Evolutionary conservation across 1,284 basidiomycete genomes (phyloP), one percentile per base, ranked within the genome.

Genomic region (Pseudozyma sp.): DNA sequence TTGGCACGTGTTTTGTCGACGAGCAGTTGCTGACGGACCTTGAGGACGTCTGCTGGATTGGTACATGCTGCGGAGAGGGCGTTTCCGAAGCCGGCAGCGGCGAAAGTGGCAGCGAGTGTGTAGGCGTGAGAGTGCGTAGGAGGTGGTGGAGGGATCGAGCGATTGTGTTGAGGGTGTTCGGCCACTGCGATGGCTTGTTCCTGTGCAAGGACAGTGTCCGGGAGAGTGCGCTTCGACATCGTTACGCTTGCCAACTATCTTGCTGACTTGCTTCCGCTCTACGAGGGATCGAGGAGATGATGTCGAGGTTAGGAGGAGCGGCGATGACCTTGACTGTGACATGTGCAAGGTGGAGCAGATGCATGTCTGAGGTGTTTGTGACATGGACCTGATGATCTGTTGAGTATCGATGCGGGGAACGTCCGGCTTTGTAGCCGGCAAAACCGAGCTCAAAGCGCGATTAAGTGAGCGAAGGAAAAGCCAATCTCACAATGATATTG

Each of bases 1-100:
- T 65, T 65, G 51, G 68, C 56, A 3, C 71, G 68, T 13, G 60
- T 47, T 40, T 62, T 66, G 50, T 70, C 62, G 19, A 64, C 40
- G 16, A 70, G 25, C 38, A 81, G 71, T 63, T 81, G 79, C 45
- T 81, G 79, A 3, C 79, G 75, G 13, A 81, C 78, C 45, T 81
- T 81, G 52, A 79, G 52, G 21, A 79, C 70, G 65, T 81, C 78
- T n/a, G 67, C 59, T 13, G 77, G 75, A 45, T 81, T 81, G 13
- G 79, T 79, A 42, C 47, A 77, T 45, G 65, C 57, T 25, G 77
- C 79, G 0, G 77, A 79, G 18, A 78, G 67, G 8, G 74, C 63
- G 40, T 79, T 79, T 52, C 68, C 77, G 1, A 80, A 39, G 11
- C 77, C 74, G 0, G 79, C 79, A 1, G 77, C 70, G 8, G 71